Percentiles rank a stretch among this genome's conserved stretches.
These are phyloP conservation scores for Cercospora beticola DNA, from an alignment of 2,329 filamentous ascomycete species.

Conservation along the genomic window DNA sequence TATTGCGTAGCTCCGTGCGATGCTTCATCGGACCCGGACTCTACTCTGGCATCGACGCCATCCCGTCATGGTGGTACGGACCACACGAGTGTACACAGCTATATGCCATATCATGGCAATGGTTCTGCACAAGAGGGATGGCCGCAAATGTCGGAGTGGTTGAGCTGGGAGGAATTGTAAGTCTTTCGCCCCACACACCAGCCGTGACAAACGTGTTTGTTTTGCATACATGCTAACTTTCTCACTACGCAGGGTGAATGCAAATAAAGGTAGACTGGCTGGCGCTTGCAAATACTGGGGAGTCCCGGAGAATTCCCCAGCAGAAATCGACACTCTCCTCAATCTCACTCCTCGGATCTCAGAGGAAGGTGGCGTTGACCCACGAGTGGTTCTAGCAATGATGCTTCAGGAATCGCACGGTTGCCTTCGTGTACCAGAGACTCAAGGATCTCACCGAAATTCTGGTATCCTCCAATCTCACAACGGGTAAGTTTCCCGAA, in stretches of 20 bases:
- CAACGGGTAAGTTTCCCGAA: conserved; percentile 32
- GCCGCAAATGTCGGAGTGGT: conserved; percentile 40
- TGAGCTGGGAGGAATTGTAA: conserved; percentile 38
- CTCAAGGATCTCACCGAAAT: conserved; percentile 43
- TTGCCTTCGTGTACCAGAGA: conserved; percentile 48
- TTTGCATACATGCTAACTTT: conserved; percentile 6
- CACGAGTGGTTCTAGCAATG: conserved; percentile 47
- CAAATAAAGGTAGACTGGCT: conserved; percentile 40
- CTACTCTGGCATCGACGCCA: background rate
- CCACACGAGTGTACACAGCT: background rate
- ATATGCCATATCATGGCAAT: conserved; percentile 35
- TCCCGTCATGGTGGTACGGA: background rate
- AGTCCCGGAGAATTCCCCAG: conserved; percentile 40
- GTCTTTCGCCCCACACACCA: background rate
- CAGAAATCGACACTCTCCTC: conserved; percentile 43
- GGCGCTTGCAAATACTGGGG: conserved; percentile 40
- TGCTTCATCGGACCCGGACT: background rate
- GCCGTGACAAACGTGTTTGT: background rate
- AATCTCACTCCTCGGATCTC: conserved; percentile 38
- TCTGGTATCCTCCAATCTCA: conserved; percentile 50
- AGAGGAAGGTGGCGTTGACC: conserved; percentile 37
- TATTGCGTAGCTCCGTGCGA: conserved; percentile 5
- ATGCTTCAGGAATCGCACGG: conserved; percentile 50
- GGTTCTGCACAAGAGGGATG: conserved; percentile 40
- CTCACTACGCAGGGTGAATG: conserved; percentile 32